Evolutionary conservation across 306 rosid genomes (phyloP).

Genomic region (Dryas octopetala): DNA sequence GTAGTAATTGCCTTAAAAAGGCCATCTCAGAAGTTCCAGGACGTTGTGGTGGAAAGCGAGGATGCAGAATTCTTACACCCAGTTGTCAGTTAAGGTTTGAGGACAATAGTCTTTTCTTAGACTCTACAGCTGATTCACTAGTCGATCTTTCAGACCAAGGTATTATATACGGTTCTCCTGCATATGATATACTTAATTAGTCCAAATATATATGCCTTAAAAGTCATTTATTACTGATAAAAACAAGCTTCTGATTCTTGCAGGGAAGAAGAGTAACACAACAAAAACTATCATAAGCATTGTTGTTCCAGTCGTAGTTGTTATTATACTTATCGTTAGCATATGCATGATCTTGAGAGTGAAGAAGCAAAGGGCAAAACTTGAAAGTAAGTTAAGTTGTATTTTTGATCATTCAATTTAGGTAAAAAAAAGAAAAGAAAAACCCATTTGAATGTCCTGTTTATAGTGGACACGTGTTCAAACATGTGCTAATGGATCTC

Average conservation of each 20-base stretch:
- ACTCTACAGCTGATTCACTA: conserved; percentile 18
- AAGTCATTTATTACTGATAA: too few species aligned
- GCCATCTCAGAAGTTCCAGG: not conserved
- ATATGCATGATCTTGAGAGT: not conserved
- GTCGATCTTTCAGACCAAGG: conserved; percentile 18
- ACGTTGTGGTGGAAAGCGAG: conserved; percentile 18
- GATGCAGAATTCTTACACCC: not conserved
- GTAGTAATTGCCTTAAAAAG: not conserved
- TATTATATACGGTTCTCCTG: conserved; percentile 12
- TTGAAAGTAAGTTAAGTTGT: not conserved
- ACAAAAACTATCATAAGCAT: not conserved
- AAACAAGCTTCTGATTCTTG: not conserved
- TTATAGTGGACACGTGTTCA: too few species aligned
- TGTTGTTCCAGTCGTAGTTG: not conserved
- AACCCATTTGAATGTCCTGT: too few species aligned
- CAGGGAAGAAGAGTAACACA: not conserved
- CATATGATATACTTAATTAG: not conserved
- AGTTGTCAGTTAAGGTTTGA: conserved; percentile 23
- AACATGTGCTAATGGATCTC: too few species aligned
- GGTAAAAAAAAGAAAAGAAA: too few species aligned
- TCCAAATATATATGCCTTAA: too few species aligned
- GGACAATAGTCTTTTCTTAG: not conserved
- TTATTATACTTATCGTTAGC: not conserved
- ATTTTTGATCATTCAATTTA: not conserved
- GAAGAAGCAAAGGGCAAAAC: not conserved